Conservation (phyloP, 2,329 filamentous ascomycete species). For the Aspergillus sp. region DNA sequence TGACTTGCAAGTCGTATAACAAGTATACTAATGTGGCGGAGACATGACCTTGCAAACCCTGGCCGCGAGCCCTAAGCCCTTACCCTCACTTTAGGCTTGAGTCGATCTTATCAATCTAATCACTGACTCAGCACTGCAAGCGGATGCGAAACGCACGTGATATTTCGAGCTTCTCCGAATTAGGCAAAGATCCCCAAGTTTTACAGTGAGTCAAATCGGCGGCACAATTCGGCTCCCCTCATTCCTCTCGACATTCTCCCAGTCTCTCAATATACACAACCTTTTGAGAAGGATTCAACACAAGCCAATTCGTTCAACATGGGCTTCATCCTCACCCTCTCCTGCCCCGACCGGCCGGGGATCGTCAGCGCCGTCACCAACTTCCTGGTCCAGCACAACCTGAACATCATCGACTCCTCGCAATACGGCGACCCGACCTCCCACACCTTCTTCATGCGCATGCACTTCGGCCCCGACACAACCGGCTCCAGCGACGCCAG, state of each 20-base stretch:
- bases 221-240: background rate
- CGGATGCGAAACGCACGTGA: conserved; percentile 1
- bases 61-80: background rate
- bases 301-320: conserved; percentile 24
- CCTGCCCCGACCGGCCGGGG: conserved; percentile 79
- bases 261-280: conserved; percentile 1
- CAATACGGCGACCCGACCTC: conserved; percentile 77
- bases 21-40: background rate
- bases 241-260: background rate
- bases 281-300: conserved; percentile 27
- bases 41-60: conserved; percentile 1
- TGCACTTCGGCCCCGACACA: conserved; percentile 67
- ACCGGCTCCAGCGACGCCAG: conserved; percentile 5
- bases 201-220: background rate
- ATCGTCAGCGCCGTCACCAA: conserved; percentile 84
- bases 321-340: conserved; percentile 75
- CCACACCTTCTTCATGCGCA: conserved; percentile 82
- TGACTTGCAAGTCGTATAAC: background rate
- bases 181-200: background rate
- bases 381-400: conserved; percentile 68
- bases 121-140: background rate
- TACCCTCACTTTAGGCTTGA: background rate
- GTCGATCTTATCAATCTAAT: background rate
- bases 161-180: background rate
- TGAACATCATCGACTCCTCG: conserved; percentile 82